phyloP scores from a whole-genome alignment of 345 rosid genomes.

The Iberis pinnata region DNA sequence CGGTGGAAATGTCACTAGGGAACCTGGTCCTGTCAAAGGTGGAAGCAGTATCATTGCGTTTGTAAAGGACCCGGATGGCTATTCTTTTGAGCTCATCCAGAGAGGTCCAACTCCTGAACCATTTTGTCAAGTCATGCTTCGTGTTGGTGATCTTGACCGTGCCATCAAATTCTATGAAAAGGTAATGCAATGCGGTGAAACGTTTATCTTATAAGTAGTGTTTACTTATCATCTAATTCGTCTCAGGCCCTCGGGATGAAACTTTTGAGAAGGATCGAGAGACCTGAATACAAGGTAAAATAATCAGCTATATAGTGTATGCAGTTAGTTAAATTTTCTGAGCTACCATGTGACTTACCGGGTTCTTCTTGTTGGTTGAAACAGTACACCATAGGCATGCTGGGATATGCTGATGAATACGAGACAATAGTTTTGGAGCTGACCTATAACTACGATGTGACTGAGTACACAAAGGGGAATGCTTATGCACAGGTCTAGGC shows the following conservation, averaged over 20 bases:
- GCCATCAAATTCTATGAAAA: conserved; percentile 86
- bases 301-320: neutral
- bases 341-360: neutral
- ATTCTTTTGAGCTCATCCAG: conserved; percentile 74
- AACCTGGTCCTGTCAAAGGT: conserved; percentile 94
- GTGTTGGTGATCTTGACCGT: conserved; percentile 79
- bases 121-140: conserved; percentile 92
- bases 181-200: conserved; percentile 33
- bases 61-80: conserved; percentile 98
- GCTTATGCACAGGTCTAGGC: conserved; percentile 77
- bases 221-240: neutral
- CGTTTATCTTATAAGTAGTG: neutral
- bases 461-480: conserved; percentile 87
- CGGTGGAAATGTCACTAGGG: conserved; percentile 74
- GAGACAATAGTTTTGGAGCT: conserved; percentile 76
- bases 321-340: neutral
- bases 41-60: conserved; percentile 64
- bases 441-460: conserved; percentile 75
- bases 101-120: conserved; percentile 89
- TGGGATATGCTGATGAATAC: conserved; percentile 84
- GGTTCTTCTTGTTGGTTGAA: conserved; percentile 10
- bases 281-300: conserved; percentile 70
- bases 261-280: conserved; percentile 58
- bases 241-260: conserved; percentile 86
- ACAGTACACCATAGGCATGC: conserved; percentile 78